These are phyloP conservation scores for Lobosporangium transversale DNA, from an alignment of 192 early-diverging fungal genomes.

Conservation along the genomic window DNA sequence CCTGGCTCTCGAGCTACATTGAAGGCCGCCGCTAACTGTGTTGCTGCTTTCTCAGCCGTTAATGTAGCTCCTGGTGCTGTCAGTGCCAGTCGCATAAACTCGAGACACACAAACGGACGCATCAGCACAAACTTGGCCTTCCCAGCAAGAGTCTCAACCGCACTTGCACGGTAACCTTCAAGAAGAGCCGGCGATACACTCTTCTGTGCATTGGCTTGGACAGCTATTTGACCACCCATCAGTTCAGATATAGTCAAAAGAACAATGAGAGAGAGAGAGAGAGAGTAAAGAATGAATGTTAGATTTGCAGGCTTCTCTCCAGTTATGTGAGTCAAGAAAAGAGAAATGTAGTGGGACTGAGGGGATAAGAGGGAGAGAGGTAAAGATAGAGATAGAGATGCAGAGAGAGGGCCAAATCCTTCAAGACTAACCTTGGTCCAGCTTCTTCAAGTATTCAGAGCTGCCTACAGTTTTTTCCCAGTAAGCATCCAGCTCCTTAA, in stretches of 20 bases:
- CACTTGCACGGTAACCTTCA: slow-evolving; percentile 6
- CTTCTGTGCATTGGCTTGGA: slow-evolving; percentile 1
- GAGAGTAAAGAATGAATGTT: neutral
- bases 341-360: too few relatives aligned
- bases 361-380: too few relatives aligned
- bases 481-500: slow-evolving; percentile 14
- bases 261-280: slow-evolving; percentile 1
- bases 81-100: slow-evolving; percentile 31
- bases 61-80: slow-evolving; percentile 21
- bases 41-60: neutral
- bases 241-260: neutral
- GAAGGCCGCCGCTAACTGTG: slow-evolving; percentile 12
- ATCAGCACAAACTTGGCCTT: slow-evolving; percentile 21
- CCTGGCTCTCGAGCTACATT: neutral
- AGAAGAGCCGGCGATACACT: slow-evolving; percentile 2
- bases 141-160: neutral
- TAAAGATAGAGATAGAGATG: too few relatives aligned
- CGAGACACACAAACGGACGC: slow-evolving; percentile 21
- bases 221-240: slow-evolving; percentile 7
- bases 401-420: too few relatives aligned
- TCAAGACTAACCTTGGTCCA: slow-evolving; percentile 25
- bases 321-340: too few relatives aligned
- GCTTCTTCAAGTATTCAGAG: slow-evolving; percentile 5
- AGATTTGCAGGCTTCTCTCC: too few relatives aligned
- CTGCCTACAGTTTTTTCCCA: slow-evolving; percentile 16